These are phyloP conservation scores for Candida ulmi DNA, from an alignment of 805 yeast species.

Conservation along the genomic window DNA sequence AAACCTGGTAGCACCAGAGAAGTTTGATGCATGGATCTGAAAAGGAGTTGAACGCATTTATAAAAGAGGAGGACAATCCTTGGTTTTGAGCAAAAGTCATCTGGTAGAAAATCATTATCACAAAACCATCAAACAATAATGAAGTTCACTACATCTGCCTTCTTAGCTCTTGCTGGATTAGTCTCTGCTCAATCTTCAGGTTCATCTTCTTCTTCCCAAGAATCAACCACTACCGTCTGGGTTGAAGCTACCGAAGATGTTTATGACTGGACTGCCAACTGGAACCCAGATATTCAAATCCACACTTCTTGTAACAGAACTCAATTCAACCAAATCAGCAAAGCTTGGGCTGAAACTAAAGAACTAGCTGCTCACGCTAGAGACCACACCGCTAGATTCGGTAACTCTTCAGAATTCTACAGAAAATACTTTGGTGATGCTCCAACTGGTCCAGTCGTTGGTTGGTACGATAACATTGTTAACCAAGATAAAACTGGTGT, in stretches of 20 bases:
- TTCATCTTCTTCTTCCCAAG: background rate
- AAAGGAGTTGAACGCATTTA: no score
- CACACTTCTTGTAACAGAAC: conserved; percentile 17
- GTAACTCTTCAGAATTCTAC: conserved; percentile 27
- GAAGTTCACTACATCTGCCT: background rate
- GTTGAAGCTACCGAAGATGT: conserved; percentile 8
- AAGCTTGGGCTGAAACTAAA: conserved; percentile 28
- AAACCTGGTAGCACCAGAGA: no score
- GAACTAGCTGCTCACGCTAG: conserved; percentile 30
- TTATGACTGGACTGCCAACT: conserved; percentile 11
- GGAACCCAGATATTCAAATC: conserved; percentile 16
- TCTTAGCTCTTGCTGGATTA: background rate
- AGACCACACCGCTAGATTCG: conserved; percentile 29
- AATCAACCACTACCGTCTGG: conserved; percentile 7
- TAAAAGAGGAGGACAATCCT: no score
- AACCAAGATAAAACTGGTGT: conserved; percentile 28
- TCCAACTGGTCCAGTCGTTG: conserved; percentile 30
- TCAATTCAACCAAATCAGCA: conserved; percentile 9
- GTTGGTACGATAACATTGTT: conserved; percentile 28
- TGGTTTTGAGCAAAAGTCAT: no score
- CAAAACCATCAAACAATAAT: no score
- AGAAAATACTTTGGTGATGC: conserved; percentile 34
- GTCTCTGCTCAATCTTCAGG: conserved; percentile 4
- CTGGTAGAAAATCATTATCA: no score
- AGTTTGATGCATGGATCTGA: no score